Evolutionary conservation across 495 filamentous ascomycete species (phyloP), one percentile per base, ranked within the genome.

Genomic region (Barbatosphaeria neglecta): DNA sequence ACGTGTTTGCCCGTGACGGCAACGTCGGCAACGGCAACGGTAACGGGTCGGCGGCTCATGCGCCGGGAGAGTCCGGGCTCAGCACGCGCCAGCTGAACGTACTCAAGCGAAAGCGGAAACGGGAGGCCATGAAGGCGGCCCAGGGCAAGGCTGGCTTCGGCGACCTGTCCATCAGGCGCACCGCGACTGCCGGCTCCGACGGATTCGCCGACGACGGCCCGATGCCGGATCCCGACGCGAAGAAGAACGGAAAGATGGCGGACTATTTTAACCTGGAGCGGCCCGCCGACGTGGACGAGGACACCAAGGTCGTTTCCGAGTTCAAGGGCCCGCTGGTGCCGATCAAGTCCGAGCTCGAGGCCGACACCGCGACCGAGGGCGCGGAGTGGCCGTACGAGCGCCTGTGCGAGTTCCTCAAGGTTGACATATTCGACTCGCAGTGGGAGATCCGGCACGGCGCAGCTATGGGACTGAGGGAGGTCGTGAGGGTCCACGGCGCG

Each of bases 391-490:
- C 92, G 4, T 92, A 81, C 57, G 90, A 96, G 53, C 81, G 85
- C 42, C 81, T 97, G 45, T 97, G 89, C 63, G 92, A 97, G 52
- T 84, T 95, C 54, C 75, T 98, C 41, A 87, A 80, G 51, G 73
- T 95, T 39, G 92, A 98, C 61, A 72, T 98, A 13, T 95, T 98
- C 53, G 90, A 98, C 68, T 72, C 81, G 3, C 80, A 87, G 54
- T 98, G 92, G 92, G 92, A 98, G 64, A 86, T 89, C 27, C 82
- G 92, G n/a, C 92, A 98, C 66, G 92, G 92, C 49, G 90, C 92
- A 38, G 89, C 92, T 18, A 90, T 98, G 83, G 93, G 87, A 25
- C 68, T 98, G 23, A 80, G 93, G 54, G 93, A 98, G 64, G 80
- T 97, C 27, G 73, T 95, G 49, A 80, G 92, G 41, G 87, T 94